phyloP scores from a whole-genome alignment of 2,329 filamentous ascomycete genomes.

The Madurella fahalii region DNA sequence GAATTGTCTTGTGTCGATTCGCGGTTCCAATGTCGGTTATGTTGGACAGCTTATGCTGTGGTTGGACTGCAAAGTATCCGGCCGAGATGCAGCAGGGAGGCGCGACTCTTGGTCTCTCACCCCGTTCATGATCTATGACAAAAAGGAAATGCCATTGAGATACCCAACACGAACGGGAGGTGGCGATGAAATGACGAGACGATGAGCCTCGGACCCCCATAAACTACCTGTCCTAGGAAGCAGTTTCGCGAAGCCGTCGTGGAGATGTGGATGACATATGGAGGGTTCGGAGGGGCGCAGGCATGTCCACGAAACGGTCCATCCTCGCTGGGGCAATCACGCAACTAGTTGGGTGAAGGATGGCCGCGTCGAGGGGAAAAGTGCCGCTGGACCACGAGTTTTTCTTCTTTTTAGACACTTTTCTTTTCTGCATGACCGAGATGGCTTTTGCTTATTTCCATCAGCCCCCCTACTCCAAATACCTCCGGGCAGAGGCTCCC shows the following conservation, averaged over 20 bases:
- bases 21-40: conserved; percentile 18
- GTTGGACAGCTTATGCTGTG: conserved; percentile 23
- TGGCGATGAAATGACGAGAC: conserved; percentile 13
- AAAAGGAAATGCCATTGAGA: conserved; percentile 21
- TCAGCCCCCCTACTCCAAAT: conserved; percentile 9
- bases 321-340: conserved; percentile 15
- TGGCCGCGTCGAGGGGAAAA: conserved; percentile 19
- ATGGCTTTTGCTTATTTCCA: conserved; percentile 43
- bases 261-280: conserved; percentile 9
- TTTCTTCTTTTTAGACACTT: conserved; percentile 37
- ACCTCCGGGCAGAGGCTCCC: conserved; percentile 13
- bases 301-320: conserved; percentile 14
- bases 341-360: conserved; percentile 17
- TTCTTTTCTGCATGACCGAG: conserved; percentile 49
- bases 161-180: conserved; percentile 18
- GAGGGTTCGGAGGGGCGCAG: conserved; percentile 4
- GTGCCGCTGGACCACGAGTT: conserved; percentile 3
- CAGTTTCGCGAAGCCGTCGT: conserved; percentile 18
- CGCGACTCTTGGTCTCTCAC: conserved; percentile 20
- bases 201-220: conserved; percentile 12
- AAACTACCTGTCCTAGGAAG: conserved; percentile 12
- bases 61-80: conserved; percentile 24
- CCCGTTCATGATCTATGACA: conserved; percentile 23
- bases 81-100: conserved; percentile 18
- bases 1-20: conserved; percentile 15